These are phyloP conservation scores for Paraconiothyrium sp. DNA, from an alignment of 2,329 filamentous ascomycete species.

Conservation along the genomic window DNA sequence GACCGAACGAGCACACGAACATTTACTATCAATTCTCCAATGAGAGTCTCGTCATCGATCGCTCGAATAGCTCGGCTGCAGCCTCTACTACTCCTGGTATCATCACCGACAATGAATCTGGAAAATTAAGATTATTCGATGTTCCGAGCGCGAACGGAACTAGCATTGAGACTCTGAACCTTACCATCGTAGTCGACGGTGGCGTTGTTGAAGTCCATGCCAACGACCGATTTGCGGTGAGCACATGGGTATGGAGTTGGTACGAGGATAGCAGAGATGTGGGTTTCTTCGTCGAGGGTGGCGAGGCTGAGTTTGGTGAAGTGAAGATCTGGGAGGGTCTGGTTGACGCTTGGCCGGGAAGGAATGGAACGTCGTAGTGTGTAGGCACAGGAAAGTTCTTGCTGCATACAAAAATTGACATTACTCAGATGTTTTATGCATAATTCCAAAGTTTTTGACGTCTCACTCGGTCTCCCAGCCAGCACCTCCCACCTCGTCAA, in stretches of 20 bases:
- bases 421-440: too few relatives aligned
- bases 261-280: slow-evolving; percentile 30
- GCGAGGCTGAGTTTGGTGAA: slow-evolving; percentile 35
- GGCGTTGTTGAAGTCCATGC: slow-evolving; percentile 51
- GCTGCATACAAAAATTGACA: too few relatives aligned
- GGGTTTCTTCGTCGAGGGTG: slow-evolving; percentile 27
- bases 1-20: slow-evolving; percentile 52
- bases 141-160: slow-evolving; percentile 35
- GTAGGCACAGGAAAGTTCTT: not conserved
- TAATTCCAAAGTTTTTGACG: too few relatives aligned
- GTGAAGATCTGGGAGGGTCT: slow-evolving; percentile 34
- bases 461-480: not conserved
- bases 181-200: slow-evolving; percentile 55
- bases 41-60: slow-evolving; percentile 55
- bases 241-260: slow-evolving; percentile 55
- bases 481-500: too few relatives aligned
- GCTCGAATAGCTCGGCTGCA: slow-evolving; percentile 54
- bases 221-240: slow-evolving; percentile 54
- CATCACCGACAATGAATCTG: slow-evolving; percentile 49
- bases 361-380: not conserved
- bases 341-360: slow-evolving; percentile 23
- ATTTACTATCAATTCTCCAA: slow-evolving; percentile 59
- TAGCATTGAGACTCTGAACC: slow-evolving; percentile 49
- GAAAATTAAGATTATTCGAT: slow-evolving; percentile 55
- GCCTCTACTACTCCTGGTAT: slow-evolving; percentile 52